Conservation (phyloP, 2,329 filamentous ascomycete species). For the Myriosclerotinia scirpicola region DNA sequence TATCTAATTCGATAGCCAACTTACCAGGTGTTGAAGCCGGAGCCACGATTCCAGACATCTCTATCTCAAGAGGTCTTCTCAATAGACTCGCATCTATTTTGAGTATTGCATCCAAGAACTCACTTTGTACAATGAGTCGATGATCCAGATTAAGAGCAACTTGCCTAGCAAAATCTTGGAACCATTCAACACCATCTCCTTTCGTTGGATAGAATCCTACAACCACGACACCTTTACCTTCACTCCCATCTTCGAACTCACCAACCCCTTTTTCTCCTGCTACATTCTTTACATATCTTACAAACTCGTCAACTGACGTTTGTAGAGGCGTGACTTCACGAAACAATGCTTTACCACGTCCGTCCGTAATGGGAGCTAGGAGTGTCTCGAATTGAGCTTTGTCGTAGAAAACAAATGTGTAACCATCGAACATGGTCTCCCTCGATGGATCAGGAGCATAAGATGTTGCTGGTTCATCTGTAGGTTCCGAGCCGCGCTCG, state of each 20-base stretch:
- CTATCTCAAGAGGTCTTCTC: conserved; percentile 64
- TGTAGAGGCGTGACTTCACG: conserved; percentile 59
- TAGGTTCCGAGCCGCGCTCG: conserved; percentile 71
- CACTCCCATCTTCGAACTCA: conserved; percentile 61
- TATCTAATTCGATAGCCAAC: conserved; percentile 6
- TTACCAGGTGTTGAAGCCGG: conserved; percentile 38
- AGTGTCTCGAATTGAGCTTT: conserved; percentile 73
- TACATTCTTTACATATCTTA: conserved; percentile 71
- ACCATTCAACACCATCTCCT: conserved; percentile 61
- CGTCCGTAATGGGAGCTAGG: conserved; percentile 71
- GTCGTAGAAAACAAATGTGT: conserved; percentile 86
- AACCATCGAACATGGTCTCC: conserved; percentile 75
- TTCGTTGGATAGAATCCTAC: conserved; percentile 68
- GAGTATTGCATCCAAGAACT: conserved; percentile 88
- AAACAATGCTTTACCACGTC: conserved; percentile 77
- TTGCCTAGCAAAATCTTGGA: conserved; percentile 63
- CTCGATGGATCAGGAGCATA: conserved; percentile 70
- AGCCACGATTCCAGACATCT: conserved; percentile 37
- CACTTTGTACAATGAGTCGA: conserved; percentile 81
- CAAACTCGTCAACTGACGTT: conserved; percentile 73
- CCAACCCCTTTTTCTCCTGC: conserved; percentile 73
- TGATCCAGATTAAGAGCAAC: conserved; percentile 75
- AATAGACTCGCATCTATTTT: conserved; percentile 73
- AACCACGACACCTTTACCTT: conserved; percentile 72
- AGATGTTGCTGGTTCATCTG: conserved; percentile 59